Conservation (phyloP, 371 early-diverging fungal species). For the Mucor saturninus region DNA sequence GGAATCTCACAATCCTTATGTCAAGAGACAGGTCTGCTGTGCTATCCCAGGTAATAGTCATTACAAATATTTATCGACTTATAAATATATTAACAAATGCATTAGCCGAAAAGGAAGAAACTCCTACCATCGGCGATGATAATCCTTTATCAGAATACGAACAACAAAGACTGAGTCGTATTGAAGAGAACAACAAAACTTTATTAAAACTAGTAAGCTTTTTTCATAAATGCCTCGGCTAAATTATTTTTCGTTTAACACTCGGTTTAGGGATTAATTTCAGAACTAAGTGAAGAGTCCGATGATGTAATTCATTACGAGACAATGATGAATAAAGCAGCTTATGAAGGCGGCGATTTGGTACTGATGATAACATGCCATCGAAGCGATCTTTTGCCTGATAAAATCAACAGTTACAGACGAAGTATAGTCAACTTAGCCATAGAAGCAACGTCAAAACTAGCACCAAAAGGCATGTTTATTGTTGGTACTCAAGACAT, state of each 20-base stretch:
- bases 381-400: conserved; percentile 31
- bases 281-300: conserved; percentile 79
- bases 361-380: conserved; percentile 70
- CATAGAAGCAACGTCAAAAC: conserved; percentile 51
- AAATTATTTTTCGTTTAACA: background rate
- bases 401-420: conserved; percentile 64
- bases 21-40: background rate
- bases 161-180: conserved; percentile 60
- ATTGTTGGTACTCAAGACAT: conserved; percentile 78
- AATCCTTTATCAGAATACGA: conserved; percentile 61
- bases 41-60: background rate
- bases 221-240: background rate
- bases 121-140: background rate
- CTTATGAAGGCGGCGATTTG: conserved; percentile 44
- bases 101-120: background rate
- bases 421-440: conserved; percentile 65
- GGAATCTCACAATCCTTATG: background rate
- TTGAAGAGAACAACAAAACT: conserved; percentile 71
- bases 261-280: conserved; percentile 66
- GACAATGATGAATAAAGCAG: conserved; percentile 57
- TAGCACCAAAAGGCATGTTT: conserved; percentile 68
- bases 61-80: background rate
- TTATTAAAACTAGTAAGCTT: conserved; percentile 61
- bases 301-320: conserved; percentile 76
- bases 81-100: background rate